These are phyloP conservation scores for Tylopilus intermedius DNA, from an alignment of 768 basidiomycete species.

Conservation along the genomic window DNA sequence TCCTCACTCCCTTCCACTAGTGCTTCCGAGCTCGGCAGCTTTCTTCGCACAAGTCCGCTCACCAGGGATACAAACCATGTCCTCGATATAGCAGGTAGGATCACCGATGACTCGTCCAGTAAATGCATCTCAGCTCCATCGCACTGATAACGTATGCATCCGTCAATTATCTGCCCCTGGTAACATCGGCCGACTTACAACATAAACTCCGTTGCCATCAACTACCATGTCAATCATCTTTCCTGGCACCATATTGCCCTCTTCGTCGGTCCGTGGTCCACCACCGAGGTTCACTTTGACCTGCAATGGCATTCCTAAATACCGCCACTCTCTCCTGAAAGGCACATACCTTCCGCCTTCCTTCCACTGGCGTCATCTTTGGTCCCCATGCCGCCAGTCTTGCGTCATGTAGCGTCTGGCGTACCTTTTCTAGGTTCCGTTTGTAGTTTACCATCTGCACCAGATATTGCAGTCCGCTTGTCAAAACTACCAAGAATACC, in stretches of 20 bases:
- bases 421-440: constrained; percentile 66
- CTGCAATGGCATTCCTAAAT: constrained; percentile 32
- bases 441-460: constrained; percentile 75
- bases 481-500: constrained; percentile 69
- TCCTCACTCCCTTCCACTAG: constrained; percentile 35
- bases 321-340: not conserved
- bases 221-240: constrained; percentile 78
- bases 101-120: constrained; percentile 56
- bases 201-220: constrained; percentile 67
- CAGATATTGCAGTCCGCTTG: constrained; percentile 78
- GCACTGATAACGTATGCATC: constrained; percentile 38
- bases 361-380: constrained; percentile 58
- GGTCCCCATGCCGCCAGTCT: constrained; percentile 77
- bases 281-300: constrained; percentile 70
- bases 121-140: constrained; percentile 54
- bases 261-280: constrained; percentile 46
- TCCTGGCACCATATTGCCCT: constrained; percentile 45
- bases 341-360: constrained; percentile 59
- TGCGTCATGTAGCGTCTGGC: constrained; percentile 56
- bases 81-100: constrained; percentile 48
- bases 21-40: constrained; percentile 19
- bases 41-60: constrained; percentile 18
- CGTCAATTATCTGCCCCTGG: constrained; percentile 7
- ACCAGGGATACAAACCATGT: constrained; percentile 68
- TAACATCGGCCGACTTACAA: constrained; percentile 46